Evolutionary conservation across 2,329 filamentous ascomycete genomes (phyloP).

Genomic region (Elsinoe ampelina): DNA sequence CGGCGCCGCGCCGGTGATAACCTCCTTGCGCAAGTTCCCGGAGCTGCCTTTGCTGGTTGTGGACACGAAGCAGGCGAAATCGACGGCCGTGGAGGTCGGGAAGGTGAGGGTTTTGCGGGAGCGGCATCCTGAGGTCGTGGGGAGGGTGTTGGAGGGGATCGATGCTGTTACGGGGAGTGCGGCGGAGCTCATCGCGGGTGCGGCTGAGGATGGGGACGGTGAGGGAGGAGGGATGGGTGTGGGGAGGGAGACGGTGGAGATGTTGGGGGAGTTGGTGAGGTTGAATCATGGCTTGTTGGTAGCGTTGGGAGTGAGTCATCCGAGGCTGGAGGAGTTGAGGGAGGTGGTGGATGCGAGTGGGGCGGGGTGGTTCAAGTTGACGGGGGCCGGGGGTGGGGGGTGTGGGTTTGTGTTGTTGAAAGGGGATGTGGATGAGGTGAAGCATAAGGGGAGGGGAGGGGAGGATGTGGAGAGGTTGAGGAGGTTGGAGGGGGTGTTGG

Average conservation of each 20-base stretch:
- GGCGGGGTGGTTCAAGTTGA: slow-evolving; percentile 95
- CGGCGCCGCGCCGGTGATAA: slow-evolving; percentile 64
- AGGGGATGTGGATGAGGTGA: slow-evolving; percentile 44
- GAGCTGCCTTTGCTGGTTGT: slow-evolving; percentile 84
- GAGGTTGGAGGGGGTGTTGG: slow-evolving; percentile 50
- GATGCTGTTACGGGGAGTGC: slow-evolving; percentile 59
- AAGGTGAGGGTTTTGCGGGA: slow-evolving; percentile 70
- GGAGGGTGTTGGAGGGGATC: slow-evolving; percentile 74
- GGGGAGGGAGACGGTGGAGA: slow-evolving; percentile 64
- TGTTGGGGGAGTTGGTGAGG: slow-evolving; percentile 57
- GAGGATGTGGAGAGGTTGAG: slow-evolving; percentile 13
- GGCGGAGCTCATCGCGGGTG: slow-evolving; percentile 40
- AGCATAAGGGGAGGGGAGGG: slow-evolving; percentile 2
- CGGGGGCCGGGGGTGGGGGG: slow-evolving; percentile 87
- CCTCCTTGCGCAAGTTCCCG: slow-evolving; percentile 75
- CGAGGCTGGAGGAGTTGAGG: slow-evolving; percentile 79
- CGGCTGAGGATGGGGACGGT: too few relatives aligned
- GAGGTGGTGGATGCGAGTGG: slow-evolving; percentile 82
- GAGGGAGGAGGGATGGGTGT: not conserved
- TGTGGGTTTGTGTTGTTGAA: slow-evolving; percentile 88
- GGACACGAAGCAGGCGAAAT: slow-evolving; percentile 80
- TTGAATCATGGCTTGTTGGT: slow-evolving; percentile 90
- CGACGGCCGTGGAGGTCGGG: slow-evolving; percentile 73
- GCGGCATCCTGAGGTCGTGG: slow-evolving; percentile 66
- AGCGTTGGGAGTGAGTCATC: slow-evolving; percentile 90